A percentile compares a stretch with the other conserved stretches of the same genome.
These are phyloP conservation scores for Cytospora piceae DNA, from an alignment of 2,329 filamentous ascomycete genomes.

Conservation along the genomic window DNA sequence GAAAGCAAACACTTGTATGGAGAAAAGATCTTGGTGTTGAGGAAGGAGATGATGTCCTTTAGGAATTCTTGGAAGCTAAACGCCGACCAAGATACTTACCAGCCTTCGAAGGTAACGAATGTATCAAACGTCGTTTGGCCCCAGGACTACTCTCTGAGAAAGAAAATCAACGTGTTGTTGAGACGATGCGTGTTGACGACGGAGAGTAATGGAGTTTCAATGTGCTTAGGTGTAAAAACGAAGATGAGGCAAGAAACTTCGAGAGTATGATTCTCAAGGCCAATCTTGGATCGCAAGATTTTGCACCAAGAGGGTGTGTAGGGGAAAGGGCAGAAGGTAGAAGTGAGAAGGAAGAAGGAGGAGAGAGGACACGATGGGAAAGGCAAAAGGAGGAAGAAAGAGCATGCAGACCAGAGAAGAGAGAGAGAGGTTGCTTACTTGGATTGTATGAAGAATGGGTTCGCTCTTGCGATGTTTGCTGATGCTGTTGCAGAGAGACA, in stretches of 20 bases:
- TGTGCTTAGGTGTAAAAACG: not conserved
- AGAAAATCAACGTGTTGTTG: not conserved
- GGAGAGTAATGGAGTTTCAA: not conserved
- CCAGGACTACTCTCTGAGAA: not conserved
- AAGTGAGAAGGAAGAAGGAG: not conserved
- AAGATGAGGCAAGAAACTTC: not conserved
- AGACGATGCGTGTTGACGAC: not conserved
- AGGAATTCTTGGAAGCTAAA: not conserved
- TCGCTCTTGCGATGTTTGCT: not conserved
- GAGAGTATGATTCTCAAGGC: not conserved
- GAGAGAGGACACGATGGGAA: not conserved
- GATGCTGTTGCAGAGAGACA: not conserved
- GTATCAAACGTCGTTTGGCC: not conserved
- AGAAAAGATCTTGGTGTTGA: not conserved
- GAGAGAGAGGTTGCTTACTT: not conserved
- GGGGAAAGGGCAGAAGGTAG: not conserved
- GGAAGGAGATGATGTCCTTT: not conserved
- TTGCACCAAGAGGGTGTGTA: not conserved
- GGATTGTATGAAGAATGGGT: not conserved
- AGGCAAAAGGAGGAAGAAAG: not conserved
- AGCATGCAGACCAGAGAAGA: not conserved
- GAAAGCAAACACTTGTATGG: not conserved
- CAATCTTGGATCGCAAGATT: not conserved
- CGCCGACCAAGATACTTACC: not conserved
- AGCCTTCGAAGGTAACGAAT: not conserved